These are phyloP conservation scores for Castanea crenata DNA, from an alignment of 306 rosid genomes.

Conservation along the genomic window DNA sequence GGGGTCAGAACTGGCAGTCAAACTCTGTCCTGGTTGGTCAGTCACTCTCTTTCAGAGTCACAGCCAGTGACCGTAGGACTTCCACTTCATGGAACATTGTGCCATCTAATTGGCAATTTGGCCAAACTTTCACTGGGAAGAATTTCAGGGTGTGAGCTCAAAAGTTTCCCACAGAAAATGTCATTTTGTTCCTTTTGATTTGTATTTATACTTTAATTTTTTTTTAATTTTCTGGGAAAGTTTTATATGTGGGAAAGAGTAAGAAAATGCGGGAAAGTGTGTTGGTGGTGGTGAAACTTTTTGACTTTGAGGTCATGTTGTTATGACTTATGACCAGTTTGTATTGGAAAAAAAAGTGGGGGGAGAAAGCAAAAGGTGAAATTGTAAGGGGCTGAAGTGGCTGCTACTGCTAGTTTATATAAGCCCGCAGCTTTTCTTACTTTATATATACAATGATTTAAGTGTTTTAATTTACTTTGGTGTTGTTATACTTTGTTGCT, in stretches of 20 bases:
- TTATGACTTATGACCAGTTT: background rate
- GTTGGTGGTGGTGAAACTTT: constrained; percentile 30
- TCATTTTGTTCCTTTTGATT: background rate
- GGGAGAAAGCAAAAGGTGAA: constrained; percentile 5
- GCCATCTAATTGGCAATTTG: constrained; percentile 76
- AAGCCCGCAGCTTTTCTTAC: constrained; percentile 67
- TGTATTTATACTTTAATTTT: background rate
- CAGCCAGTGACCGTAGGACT: constrained; percentile 66
- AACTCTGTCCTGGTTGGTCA: constrained; percentile 52
- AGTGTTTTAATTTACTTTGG: background rate
- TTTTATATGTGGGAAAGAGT: background rate
- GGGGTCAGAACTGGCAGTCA: constrained; percentile 95
- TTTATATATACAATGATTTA: background rate
- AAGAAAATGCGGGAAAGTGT: constrained; percentile 9
- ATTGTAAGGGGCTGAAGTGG: constrained; percentile 63
- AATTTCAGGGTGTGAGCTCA: constrained; percentile 51
- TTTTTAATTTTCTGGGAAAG: background rate
- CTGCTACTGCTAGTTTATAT: constrained; percentile 38
- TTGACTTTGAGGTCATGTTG: background rate
- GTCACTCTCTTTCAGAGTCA: constrained; percentile 78
- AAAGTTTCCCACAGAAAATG: constrained; percentile 3
- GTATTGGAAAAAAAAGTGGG: background rate
- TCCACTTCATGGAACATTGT: constrained; percentile 67
- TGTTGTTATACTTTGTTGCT: background rate
- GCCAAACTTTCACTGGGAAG: constrained; percentile 76